These are phyloP conservation scores for Aspergillus homomorphus DNA, from an alignment of 495 filamentous ascomycete species.

Conservation along the genomic window DNA sequence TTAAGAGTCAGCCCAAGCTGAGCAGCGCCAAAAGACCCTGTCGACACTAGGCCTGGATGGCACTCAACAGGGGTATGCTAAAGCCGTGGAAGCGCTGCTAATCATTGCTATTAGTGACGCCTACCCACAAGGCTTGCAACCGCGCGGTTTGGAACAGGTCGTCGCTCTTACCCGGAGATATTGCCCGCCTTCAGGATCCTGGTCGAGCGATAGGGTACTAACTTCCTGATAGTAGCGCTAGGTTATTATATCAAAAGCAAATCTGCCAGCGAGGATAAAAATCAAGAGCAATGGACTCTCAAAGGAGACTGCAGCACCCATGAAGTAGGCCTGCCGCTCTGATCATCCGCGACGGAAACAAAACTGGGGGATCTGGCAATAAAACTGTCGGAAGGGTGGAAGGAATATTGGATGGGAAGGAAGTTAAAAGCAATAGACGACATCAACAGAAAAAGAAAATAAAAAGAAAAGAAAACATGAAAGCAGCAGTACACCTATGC, in stretches of 20 bases:
- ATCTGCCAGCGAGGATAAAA: neutral
- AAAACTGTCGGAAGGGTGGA: neutral
- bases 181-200: neutral
- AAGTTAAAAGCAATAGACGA: conserved; percentile 8
- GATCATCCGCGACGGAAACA: neutral
- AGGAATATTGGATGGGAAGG: neutral
- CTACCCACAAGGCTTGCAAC: conserved; percentile 12
- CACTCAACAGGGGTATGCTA: conserved; percentile 15
- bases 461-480: conserved; percentile 9
- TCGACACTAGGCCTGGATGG: conserved; percentile 16
- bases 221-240: neutral
- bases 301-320: neutral
- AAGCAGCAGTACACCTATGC: conserved; percentile 9
- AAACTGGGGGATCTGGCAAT: neutral
- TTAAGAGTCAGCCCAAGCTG: conserved; percentile 15
- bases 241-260: neutral
- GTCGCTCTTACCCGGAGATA: conserved; percentile 3
- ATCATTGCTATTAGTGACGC: conserved; percentile 6
- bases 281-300: neutral
- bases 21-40: conserved; percentile 15
- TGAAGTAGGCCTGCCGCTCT: neutral
- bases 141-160: conserved; percentile 11
- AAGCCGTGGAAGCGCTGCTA: conserved; percentile 8
- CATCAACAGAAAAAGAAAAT: conserved; percentile 8
- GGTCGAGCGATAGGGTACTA: neutral